A percentile compares a stretch with the other conserved stretches of the same genome.
phyloP scores from a whole-genome alignment of 2,329 filamentous ascomycete species.

The Xylaria sp. region DNA sequence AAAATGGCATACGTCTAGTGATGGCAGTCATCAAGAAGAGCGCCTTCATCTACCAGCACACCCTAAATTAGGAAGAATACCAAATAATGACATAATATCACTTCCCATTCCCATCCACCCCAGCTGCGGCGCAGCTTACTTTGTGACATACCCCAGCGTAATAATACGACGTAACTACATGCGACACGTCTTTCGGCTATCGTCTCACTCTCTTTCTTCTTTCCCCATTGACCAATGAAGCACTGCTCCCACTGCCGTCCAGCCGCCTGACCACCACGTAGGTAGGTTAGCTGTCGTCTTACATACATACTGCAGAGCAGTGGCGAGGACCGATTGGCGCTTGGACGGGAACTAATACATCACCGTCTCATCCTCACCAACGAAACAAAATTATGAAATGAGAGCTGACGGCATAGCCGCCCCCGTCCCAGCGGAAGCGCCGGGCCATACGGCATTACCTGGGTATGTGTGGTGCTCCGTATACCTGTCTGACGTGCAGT shows the following conservation, averaged over 20 bases:
- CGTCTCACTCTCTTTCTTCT: neutral
- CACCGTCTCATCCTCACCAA: neutral
- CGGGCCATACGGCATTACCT: neutral
- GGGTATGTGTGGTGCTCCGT: neutral
- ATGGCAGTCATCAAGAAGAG: neutral
- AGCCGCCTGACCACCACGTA: conserved; percentile 27
- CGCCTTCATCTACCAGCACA: neutral
- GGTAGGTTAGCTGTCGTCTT: conserved; percentile 1
- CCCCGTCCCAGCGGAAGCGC: neutral
- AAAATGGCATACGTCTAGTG: neutral
- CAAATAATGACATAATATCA: conserved; percentile 1
- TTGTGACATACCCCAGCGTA: neutral
- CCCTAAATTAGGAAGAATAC: neutral
- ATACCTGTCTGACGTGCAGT: conserved; percentile 10
- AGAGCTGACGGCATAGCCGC: neutral
- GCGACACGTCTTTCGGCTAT: neutral
- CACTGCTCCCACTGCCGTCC: conserved; percentile 5
- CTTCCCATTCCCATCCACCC: neutral
- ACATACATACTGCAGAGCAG: conserved; percentile 27
- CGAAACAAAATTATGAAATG: too few relatives aligned
- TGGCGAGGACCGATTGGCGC: conserved; percentile 24
- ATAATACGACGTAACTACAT: conserved; percentile 1
- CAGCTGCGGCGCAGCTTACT: neutral
- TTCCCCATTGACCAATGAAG: conserved; percentile 2
- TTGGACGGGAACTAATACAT: neutral